Evolutionary conservation across 805 yeast species (phyloP).

Genomic region (Teunomyces cretensis): DNA sequence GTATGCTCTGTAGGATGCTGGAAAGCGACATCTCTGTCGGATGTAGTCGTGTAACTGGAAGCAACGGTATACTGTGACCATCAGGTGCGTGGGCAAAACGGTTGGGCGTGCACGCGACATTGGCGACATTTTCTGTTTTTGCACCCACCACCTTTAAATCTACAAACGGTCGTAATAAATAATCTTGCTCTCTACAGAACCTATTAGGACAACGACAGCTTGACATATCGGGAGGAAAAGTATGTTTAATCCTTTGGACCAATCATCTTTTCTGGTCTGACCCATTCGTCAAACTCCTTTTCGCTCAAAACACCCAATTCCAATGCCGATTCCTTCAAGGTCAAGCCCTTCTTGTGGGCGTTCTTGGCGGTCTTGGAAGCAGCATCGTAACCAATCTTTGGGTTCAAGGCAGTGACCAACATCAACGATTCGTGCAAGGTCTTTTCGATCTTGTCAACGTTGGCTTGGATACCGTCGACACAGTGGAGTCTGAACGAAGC

Average conservation of each 20-base stretch:
- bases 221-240: too few relatives aligned
- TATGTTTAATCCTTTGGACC: slow-evolving; percentile 80
- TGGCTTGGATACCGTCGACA: slow-evolving; percentile 92
- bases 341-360: slow-evolving; percentile 96
- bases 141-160: not conserved
- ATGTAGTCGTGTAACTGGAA: not conserved
- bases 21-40: slow-evolving; percentile 23
- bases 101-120: not conserved
- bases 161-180: not conserved
- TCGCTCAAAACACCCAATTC: slow-evolving; percentile 82
- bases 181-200: not conserved
- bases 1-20: slow-evolving; percentile 30
- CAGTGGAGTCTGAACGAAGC: slow-evolving; percentile 91
- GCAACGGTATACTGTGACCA: too few relatives aligned
- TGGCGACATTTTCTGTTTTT: not conserved
- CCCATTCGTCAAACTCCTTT: slow-evolving; percentile 94
- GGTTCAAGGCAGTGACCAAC: slow-evolving; percentile 98
- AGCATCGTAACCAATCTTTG: slow-evolving; percentile 96
- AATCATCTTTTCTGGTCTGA: slow-evolving; percentile 96
- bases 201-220: not conserved
- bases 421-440: slow-evolving; percentile 90
- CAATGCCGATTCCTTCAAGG: slow-evolving; percentile 91
- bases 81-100: too few relatives aligned
- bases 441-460: slow-evolving; percentile 81
- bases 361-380: slow-evolving; percentile 98